These are phyloP conservation scores for Hypoxylon sp. DNA, from an alignment of 2,329 filamentous ascomycete species.

Conservation along the genomic window DNA sequence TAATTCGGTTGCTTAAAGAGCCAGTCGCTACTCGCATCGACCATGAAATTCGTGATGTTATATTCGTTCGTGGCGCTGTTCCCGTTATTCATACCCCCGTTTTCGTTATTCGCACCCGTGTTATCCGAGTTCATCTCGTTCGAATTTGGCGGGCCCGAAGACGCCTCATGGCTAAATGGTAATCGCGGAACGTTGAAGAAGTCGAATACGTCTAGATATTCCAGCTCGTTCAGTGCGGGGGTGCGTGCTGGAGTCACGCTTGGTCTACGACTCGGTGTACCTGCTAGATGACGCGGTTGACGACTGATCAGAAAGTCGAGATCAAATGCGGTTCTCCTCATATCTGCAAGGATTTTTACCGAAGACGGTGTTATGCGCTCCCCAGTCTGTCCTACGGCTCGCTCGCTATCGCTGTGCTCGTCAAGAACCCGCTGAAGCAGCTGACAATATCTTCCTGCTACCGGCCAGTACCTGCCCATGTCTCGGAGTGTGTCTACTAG, in stretches of 20 bases:
- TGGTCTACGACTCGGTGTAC: constrained; percentile 61
- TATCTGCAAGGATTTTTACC: constrained; percentile 89
- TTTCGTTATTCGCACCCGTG: constrained; percentile 16
- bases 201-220: constrained; percentile 93
- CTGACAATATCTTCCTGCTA: constrained; percentile 84
- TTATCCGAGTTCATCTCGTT: constrained; percentile 42
- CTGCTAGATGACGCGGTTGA: constrained; percentile 72
- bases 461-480: constrained; percentile 88
- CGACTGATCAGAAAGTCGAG: constrained; percentile 90
- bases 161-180: constrained; percentile 62
- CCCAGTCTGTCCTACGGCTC: constrained; percentile 65
- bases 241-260: constrained; percentile 74
- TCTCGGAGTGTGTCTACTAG: constrained; percentile 86
- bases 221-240: constrained; percentile 84
- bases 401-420: constrained; percentile 85
- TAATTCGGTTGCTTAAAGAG: constrained; percentile 69
- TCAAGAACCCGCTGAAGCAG: constrained; percentile 87
- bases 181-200: constrained; percentile 93
- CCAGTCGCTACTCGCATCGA: constrained; percentile 82
- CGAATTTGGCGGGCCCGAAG: constrained; percentile 43
- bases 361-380: constrained; percentile 84
- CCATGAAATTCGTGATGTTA: constrained; percentile 84
- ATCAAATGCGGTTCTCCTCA: constrained; percentile 91
- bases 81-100: constrained; percentile 47
- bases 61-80: constrained; percentile 70